Evolutionary conservation across 140 eudicot species (phyloP).

Genomic region (Oenanthe javanica): DNA sequence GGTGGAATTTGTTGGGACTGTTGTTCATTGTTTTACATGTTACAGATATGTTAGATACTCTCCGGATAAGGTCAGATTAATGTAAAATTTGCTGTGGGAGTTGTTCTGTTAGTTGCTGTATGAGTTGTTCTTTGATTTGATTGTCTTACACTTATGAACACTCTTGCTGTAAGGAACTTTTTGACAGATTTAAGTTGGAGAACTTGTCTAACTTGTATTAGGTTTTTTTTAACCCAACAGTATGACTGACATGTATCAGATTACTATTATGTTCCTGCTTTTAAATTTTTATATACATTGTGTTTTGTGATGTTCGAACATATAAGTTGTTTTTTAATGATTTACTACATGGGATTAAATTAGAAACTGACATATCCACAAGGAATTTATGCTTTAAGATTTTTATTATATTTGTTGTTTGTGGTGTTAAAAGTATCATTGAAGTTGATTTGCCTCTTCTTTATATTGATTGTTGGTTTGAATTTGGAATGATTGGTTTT

Average conservation of each 20-base stretch:
- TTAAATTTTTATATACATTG: neutral
- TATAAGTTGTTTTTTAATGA: neutral
- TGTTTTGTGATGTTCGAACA: neutral
- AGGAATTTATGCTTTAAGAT: neutral
- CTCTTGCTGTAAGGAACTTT: neutral
- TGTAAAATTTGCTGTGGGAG: too few relatives aligned
- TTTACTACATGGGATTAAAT: neutral
- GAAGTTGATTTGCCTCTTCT: conserved; percentile 4
- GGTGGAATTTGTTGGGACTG: neutral
- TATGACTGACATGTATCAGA: neutral
- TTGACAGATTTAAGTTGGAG: neutral
- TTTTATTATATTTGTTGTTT: neutral
- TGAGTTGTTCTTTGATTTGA: neutral
- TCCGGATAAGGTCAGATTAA: too few relatives aligned
- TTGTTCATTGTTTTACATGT: too few relatives aligned
- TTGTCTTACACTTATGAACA: neutral
- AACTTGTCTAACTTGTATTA: neutral
- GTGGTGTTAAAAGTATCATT: neutral
- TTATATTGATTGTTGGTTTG: neutral
- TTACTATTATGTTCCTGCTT: neutral
- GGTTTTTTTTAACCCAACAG: neutral
- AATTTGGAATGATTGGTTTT: conserved; percentile 17
- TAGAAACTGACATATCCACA: neutral
- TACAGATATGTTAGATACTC: too few relatives aligned
- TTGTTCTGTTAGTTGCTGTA: neutral